Evolutionary conservation across 768 basidiomycete species (phyloP).

Genomic region (Phlebiopsis flavidoalba): DNA sequence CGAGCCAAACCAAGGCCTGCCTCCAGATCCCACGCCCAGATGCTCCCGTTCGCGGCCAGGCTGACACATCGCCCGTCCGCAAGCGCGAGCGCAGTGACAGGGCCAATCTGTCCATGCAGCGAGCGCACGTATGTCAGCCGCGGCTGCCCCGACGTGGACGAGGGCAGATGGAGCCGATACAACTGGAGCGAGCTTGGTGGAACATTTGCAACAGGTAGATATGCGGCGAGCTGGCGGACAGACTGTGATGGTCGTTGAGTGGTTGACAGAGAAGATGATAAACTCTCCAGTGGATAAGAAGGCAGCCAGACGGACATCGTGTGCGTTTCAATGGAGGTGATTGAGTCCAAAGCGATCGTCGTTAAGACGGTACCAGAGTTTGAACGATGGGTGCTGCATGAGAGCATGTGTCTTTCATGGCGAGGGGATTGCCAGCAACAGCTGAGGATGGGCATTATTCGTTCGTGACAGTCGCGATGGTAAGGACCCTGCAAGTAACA

Average conservation of each 20-base stretch:
- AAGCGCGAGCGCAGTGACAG: conserved; percentile 61
- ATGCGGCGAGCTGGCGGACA: conserved; percentile 37
- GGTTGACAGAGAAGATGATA: conserved; percentile 49
- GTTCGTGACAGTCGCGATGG: conserved; percentile 50
- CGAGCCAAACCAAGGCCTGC: conserved; percentile 25
- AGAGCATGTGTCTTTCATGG: conserved; percentile 33
- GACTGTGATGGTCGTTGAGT: conserved; percentile 37
- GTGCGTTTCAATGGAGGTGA: conserved; percentile 44
- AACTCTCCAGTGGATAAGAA: conserved; percentile 73
- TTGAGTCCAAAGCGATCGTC: conserved; percentile 69
- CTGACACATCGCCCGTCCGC: conserved; percentile 83
- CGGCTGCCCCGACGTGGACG: conserved; percentile 46
- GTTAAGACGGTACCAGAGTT: conserved; percentile 43
- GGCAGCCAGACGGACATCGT: conserved; percentile 41
- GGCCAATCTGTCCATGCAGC: conserved; percentile 64
- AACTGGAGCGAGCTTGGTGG: conserved; percentile 57
- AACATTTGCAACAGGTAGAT: conserved; percentile 39
- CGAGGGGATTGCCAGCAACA: conserved; percentile 34
- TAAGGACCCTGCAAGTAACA: conserved; percentile 59
- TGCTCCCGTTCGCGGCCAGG: conserved; percentile 61
- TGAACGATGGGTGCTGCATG: conserved; percentile 35
- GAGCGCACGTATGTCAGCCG: conserved; percentile 69
- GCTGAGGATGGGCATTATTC: conserved; percentile 26
- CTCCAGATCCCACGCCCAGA: conserved; percentile 89
- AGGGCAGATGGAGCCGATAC: conserved; percentile 65